A percentile compares a stretch with the other conserved stretches of the same genome.
These are phyloP conservation scores for Adansonia digitata DNA, from an alignment of 345 rosid species.

Conservation along the genomic window DNA sequence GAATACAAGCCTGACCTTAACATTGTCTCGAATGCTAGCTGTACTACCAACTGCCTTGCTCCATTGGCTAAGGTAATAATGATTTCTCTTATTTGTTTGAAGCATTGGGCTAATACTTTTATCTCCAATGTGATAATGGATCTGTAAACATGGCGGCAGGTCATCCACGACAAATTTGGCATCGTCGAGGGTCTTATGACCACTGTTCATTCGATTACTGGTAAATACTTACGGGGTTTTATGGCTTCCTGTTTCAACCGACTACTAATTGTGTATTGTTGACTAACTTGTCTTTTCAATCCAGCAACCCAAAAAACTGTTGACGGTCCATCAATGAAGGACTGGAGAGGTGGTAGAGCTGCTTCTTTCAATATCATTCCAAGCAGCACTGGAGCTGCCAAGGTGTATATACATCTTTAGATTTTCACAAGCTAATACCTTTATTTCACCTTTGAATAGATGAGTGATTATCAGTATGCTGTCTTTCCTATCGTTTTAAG, in stretches of 20 bases:
- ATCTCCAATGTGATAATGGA: background rate
- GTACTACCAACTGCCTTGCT: slow-evolving; percentile 75
- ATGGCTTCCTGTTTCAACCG: background rate
- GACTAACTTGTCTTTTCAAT: background rate
- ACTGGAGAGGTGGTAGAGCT: slow-evolving; percentile 78
- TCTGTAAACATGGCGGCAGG: slow-evolving; percentile 22
- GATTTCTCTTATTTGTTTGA: background rate
- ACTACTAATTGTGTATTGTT: background rate
- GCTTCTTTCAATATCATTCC: slow-evolving; percentile 72
- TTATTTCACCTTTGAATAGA: background rate
- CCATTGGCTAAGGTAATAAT: slow-evolving; percentile 55
- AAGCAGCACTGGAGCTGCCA: slow-evolving; percentile 76
- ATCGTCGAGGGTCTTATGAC: slow-evolving; percentile 64
- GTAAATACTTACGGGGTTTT: background rate
- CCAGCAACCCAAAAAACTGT: slow-evolving; percentile 53
- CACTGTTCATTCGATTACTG: background rate
- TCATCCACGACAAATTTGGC: slow-evolving; percentile 56
- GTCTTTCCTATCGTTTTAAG: background rate
- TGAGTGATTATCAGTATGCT: background rate
- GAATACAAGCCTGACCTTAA: slow-evolving; percentile 44
- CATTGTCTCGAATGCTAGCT: slow-evolving; percentile 63
- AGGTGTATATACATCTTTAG: slow-evolving; percentile 26
- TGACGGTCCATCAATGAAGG: slow-evolving; percentile 78
- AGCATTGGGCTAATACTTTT: background rate
- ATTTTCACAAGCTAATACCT: background rate